Base-by-base conservation (phyloP, 2,329 filamentous ascomycete genomes). In the Rhynchosporium secalis region DNA sequence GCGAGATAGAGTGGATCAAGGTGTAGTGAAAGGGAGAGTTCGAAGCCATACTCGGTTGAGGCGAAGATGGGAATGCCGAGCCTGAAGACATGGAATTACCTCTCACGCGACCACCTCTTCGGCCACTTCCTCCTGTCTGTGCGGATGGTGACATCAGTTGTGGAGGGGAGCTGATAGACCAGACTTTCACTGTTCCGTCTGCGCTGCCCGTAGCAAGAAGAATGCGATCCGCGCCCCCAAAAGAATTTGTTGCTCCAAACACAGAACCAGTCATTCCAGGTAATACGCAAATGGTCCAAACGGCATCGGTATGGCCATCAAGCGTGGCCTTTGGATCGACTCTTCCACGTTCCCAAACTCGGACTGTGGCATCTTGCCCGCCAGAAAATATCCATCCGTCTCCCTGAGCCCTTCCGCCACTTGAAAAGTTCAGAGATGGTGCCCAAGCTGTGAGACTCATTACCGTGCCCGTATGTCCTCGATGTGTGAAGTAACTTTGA, bases 361-460 rank as follows among this genome's bases (percentile, higher is more conserved):
- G 86, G 43, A 99, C 87, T 6, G 92, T 96, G 20, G 91, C 87
- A 76, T 99, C 95, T 75, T 97, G 92, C 3, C 95, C 95, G 64
- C 95, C 95, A 4, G 94, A 98, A 76, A 99, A 99, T 68, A 99
- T 93, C 95, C 95, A 99, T 33, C 95, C 95, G 70, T 98, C 95
- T 38, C 94, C 94, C 70, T 90, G 86, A 7, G 91, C 91, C 66
- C 93, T 86, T 6, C 93, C 92, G 41, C 93, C 91, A 20, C 92
- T 96, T 7, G 91, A 90, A 74, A 97, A 96, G 72, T 91, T 95
- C 31, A 91, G 90, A 1, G 91, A 88, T 2, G 92, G 88, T 2
- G 92, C 92, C 82, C 92, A 97, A 3, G 94, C 90, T 0, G 94
- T 88, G 31, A 99, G 79, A 48, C 86, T 92, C 46, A 96, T 90